phyloP scores from a whole-genome alignment of 2,329 filamentous ascomycete genomes.

The Apiospora pterosperma region DNA sequence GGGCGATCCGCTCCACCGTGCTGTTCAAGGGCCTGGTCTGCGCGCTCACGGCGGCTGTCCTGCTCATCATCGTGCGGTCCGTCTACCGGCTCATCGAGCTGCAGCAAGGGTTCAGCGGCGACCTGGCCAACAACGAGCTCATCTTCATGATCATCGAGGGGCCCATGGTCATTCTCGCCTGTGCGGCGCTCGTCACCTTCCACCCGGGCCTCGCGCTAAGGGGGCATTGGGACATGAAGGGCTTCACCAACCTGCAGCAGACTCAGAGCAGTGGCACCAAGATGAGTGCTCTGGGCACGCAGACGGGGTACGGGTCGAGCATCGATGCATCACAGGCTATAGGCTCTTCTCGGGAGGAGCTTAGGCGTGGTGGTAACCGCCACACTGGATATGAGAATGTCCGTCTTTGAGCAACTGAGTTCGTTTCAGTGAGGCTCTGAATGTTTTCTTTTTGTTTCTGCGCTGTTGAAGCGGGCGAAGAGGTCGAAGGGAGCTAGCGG shows the following conservation, averaged over 20 bases:
- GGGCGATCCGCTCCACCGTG: constrained; percentile 10
- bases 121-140: constrained; percentile 43
- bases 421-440: background rate
- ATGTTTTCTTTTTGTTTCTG: background rate
- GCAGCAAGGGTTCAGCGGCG: constrained; percentile 51
- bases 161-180: constrained; percentile 29
- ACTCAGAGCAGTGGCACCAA: background rate
- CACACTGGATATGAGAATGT: background rate
- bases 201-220: constrained; percentile 23
- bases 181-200: constrained; percentile 23
- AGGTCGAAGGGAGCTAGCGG: background rate
- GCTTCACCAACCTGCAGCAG: background rate
- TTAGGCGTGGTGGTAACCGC: background rate
- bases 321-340: background rate
- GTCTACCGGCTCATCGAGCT: constrained; percentile 59
- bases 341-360: background rate
- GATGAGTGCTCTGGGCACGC: background rate
- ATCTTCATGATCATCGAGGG: constrained; percentile 49
- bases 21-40: constrained; percentile 41
- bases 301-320: background rate
- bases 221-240: constrained; percentile 8
- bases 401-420: background rate
- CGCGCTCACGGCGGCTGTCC: constrained; percentile 34
- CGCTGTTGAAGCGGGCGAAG: background rate
- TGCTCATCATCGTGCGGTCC: constrained; percentile 56